Conservation (phyloP, 2,329 filamentous ascomycete species). For the Ampelomyces quisqualis region DNA sequence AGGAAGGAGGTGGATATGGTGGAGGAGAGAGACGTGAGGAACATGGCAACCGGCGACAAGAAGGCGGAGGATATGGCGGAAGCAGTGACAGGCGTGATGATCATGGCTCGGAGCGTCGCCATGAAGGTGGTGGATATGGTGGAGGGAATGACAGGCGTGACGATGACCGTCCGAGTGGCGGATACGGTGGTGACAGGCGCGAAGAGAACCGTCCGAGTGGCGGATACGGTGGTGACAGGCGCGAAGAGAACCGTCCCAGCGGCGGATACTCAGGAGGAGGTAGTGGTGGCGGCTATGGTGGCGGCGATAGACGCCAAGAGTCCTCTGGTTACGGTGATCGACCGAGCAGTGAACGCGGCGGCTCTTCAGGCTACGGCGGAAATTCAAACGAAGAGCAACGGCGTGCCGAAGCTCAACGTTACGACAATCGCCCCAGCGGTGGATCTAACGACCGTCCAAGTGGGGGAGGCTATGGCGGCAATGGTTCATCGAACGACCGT, state of each 20-base stretch:
- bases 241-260: conserved; percentile 2
- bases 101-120: conserved; percentile 3
- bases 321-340: conserved; percentile 1
- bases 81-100: too few species aligned
- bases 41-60: conserved; percentile 8
- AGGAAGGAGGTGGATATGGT: conserved; percentile 11
- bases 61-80: conserved; percentile 5
- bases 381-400: conserved; percentile 8
- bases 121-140: conserved; percentile 6
- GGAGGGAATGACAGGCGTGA: conserved; percentile 1
- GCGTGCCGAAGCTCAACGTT: conserved; percentile 10
- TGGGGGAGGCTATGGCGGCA: conserved; percentile 7
- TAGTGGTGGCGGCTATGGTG: background rate
- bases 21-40: conserved; percentile 14
- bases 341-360: conserved; percentile 1
- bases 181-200: background rate
- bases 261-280: conserved; percentile 4
- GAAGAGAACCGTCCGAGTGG: background rate
- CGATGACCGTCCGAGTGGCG: too few species aligned
- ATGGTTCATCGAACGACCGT: conserved; percentile 20
- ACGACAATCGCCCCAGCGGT: conserved; percentile 7
- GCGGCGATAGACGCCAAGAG: conserved; percentile 1
- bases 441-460: conserved; percentile 5
- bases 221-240: conserved; percentile 3
- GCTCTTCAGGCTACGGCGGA: conserved; percentile 1